Base-by-base conservation (phyloP, 106 monocot genomes). In the Agapanthus africanus region DNA sequence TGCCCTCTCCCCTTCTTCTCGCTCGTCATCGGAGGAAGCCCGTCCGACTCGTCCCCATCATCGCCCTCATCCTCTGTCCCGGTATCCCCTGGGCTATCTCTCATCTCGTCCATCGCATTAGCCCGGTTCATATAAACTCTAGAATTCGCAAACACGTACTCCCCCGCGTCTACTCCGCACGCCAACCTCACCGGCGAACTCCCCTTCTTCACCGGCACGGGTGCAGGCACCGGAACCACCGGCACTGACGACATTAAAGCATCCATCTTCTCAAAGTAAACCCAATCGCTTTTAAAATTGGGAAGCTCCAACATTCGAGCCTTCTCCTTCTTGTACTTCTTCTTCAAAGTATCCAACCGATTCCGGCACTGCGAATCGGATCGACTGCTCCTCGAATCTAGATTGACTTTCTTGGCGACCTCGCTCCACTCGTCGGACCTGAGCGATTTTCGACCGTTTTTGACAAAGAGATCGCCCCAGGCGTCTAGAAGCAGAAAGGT, bases 291-390 rank as follows among this genome's bases (percentile, higher is more conserved):
- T 13, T 46, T 64, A 23, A 74, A 71, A 63, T 70, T 54, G 21
- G 27, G 28, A 33, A 69, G 30, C 13, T 70, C 76, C 11, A 64
- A 65, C 78, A 75, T 33, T 56, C 78, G 80, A 26, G 69, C 71
- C 77, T 99, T 99, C 85, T 99, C 91, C 68, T 97, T 91, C 84
- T 83, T 91, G 68, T 84, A 93, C 79, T 88, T 93, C 79, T 90
- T 99, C 77, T 92, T 92, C 34, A 92, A 54, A 11, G 88, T 89
- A 14, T 90, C 97, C 18, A 92, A 49, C 27, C 97, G 81, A 50
- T 92, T 99, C 34, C 91, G 75, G 62, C 97, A 92, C 70, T 92
- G 88, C 2, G 77, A 52, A 16, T 89, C 92, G 0, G 89, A 78
- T 18, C 83, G 73, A 19, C 38, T 38, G 16, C 21, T 77, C 70